Percentiles rank a stretch among this genome's conserved stretches.
Conservation (phyloP, 2,329 filamentous ascomycete genomes). For the Sporothrix dimorphospora region DNA sequence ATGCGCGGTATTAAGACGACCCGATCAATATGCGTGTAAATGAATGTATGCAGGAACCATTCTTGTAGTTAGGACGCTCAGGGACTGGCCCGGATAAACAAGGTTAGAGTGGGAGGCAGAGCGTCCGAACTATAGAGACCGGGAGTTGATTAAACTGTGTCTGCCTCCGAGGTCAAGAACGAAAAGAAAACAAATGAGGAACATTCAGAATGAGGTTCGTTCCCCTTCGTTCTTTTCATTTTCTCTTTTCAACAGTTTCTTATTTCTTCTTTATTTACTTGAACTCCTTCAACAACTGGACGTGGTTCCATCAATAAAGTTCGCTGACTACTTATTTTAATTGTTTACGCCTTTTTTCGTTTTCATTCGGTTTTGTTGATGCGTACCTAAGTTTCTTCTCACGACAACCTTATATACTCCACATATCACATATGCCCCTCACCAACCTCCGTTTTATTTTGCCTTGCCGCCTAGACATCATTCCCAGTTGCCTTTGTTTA, state of each 20-base stretch:
- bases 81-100: constrained; percentile 7
- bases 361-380: neutral
- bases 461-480: neutral
- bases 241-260: neutral
- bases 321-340: neutral
- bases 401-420: neutral
- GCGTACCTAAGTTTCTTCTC: neutral
- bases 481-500: neutral
- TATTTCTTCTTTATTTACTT: neutral
- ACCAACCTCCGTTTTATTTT: constrained; percentile 10
- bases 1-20: neutral
- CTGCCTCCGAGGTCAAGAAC: neutral
- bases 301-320: too few species aligned
- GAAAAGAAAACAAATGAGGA: neutral
- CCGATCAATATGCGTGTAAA: neutral
- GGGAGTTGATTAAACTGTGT: neutral
- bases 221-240: neutral
- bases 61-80: neutral
- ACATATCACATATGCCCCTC: neutral
- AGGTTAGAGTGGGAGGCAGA: neutral
- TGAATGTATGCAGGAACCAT: constrained; percentile 3
- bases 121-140: neutral
- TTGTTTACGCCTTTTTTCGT: neutral
- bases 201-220: neutral
- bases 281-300: too few species aligned